A percentile compares a stretch with the other conserved stretches of the same genome.
Conservation (phyloP, 108 stramenopile species). For the Mayamaea pseudoterrestris region DNA sequence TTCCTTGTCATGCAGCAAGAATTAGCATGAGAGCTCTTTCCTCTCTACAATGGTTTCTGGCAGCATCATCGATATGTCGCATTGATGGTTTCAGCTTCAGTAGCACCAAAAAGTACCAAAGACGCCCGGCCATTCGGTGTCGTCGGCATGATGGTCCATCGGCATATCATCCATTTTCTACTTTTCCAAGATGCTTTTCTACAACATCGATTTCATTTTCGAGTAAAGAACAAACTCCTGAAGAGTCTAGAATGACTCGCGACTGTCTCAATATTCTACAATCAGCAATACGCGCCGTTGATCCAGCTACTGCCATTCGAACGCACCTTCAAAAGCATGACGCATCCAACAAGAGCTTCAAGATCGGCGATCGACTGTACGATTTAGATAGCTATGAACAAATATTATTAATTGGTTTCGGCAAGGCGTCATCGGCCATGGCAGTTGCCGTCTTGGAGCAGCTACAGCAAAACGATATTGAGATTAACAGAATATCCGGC, state of each 20-base stretch:
- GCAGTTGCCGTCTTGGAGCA: constrained; percentile 45
- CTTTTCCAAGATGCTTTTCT: background rate
- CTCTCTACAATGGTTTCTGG: too few relatives aligned
- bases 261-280: constrained; percentile 48
- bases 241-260: constrained; percentile 26
- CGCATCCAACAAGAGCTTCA: constrained; percentile 6
- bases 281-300: constrained; percentile 55
- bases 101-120: background rate
- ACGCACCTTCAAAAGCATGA: background rate
- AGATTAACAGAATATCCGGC: constrained; percentile 20
- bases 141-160: background rate
- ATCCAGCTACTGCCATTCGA: constrained; percentile 46
- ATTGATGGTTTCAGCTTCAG: too few relatives aligned
- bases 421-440: constrained; percentile 80
- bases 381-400: constrained; percentile 46
- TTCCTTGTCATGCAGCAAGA: too few relatives aligned
- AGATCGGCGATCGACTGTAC: constrained; percentile 6
- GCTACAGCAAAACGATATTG: constrained; percentile 1
- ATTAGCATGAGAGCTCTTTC: too few relatives aligned
- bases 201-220: background rate
- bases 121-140: background rate
- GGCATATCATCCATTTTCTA: background rate
- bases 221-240: background rate
- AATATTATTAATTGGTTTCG: constrained; percentile 54
- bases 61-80: too few relatives aligned